These are phyloP conservation scores for Baorangia bicolor DNA, from an alignment of 768 basidiomycete genomes.

Conservation along the genomic window DNA sequence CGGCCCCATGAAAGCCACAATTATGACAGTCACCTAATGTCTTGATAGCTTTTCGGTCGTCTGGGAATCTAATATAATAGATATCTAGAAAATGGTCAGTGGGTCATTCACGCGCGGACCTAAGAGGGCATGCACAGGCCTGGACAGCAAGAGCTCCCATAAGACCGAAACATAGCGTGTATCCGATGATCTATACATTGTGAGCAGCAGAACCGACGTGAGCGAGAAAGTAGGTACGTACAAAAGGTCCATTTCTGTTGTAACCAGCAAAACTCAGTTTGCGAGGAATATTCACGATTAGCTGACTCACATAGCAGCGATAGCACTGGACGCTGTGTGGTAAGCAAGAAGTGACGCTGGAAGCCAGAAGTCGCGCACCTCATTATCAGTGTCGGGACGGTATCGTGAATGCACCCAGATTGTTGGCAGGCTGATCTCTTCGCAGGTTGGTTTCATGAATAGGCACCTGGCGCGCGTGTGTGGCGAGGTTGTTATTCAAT, in stretches of 20 bases:
- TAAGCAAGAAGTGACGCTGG: too few relatives aligned
- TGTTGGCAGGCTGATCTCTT: neutral
- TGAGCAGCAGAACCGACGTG: neutral
- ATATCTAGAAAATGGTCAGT: constrained; percentile 8
- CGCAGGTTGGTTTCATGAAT: neutral
- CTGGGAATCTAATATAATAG: constrained; percentile 17
- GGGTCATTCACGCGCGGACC: too few relatives aligned
- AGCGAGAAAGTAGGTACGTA: neutral
- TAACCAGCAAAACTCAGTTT: neutral
- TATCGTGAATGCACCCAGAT: too few relatives aligned
- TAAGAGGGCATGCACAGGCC: constrained; percentile 3
- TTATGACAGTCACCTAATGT: constrained; percentile 6
- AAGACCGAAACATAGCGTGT: constrained; percentile 11
- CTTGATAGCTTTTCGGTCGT: constrained; percentile 14
- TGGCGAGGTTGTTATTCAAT: too few relatives aligned
- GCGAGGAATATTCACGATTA: neutral
- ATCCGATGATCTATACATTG: constrained; percentile 8
- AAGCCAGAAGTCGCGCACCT: neutral
- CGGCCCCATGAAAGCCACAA: neutral
- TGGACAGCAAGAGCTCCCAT: constrained; percentile 19
- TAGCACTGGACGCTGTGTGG: neutral
- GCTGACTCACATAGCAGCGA: neutral
- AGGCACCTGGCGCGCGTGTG: too few relatives aligned
- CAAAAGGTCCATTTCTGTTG: constrained; percentile 12
- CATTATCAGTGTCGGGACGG: neutral